phyloP scores from a whole-genome alignment of 1,139 yeast genomes.

The Geotrichum fermentans region DNA sequence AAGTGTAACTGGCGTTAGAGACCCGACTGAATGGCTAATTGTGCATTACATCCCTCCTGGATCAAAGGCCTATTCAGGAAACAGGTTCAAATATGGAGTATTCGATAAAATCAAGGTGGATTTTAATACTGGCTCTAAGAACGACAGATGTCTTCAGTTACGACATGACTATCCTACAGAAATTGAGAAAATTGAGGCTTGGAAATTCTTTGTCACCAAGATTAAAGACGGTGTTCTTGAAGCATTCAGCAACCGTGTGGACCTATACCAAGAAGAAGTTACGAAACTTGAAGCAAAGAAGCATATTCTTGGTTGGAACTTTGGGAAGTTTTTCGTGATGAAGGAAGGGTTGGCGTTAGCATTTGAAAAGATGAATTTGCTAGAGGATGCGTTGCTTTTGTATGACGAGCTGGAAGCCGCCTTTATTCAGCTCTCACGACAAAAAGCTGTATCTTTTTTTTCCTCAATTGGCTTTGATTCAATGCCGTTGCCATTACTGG shows the following conservation, averaged over 20 bases:
- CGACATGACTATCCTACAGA: constrained; percentile 39
- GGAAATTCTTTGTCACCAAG: constrained; percentile 45
- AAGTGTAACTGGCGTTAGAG: constrained; percentile 41
- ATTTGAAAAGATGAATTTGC: constrained; percentile 49
- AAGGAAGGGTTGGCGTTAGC: constrained; percentile 46
- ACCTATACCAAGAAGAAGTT: constrained; percentile 40
- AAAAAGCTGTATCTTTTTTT: constrained; percentile 30
- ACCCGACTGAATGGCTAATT: constrained; percentile 62
- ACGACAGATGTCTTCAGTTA: constrained; percentile 38
- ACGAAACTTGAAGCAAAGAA: constrained; percentile 35
- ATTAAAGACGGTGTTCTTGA: constrained; percentile 52
- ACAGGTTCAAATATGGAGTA: constrained; percentile 51
- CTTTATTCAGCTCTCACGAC: constrained; percentile 28
- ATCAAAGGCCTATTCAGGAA: constrained; percentile 36
- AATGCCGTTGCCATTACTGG: constrained; percentile 16
- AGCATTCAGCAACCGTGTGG: constrained; percentile 53
- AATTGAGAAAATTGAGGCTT: constrained; percentile 42
- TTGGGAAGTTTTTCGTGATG: constrained; percentile 43
- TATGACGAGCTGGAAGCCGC: constrained; percentile 42
- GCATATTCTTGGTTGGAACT: constrained; percentile 42
- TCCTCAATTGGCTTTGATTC: constrained; percentile 33
- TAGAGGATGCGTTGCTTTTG: constrained; percentile 53
- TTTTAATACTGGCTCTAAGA: constrained; percentile 45
- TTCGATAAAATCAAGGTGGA: constrained; percentile 64
- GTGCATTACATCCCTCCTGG: constrained; percentile 50